Conservation (phyloP, 257 asterid genomes). For the Misopates orontium region DNA sequence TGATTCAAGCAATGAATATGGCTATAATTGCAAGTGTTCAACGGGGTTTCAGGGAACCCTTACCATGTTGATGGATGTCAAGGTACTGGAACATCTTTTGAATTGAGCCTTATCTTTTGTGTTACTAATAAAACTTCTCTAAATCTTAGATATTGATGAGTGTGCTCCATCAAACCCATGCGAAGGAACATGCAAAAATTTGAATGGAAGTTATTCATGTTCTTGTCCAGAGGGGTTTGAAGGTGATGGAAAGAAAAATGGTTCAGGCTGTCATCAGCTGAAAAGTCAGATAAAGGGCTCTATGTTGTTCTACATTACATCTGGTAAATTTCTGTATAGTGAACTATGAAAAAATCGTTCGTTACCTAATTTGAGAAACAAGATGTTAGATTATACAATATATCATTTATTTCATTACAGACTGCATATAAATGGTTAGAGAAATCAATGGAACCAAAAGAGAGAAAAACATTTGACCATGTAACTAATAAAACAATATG, state of each 20-base stretch:
- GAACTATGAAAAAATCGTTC: too few relatives aligned
- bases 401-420: background rate
- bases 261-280: background rate
- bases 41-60: slow-evolving; percentile 43
- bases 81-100: slow-evolving; percentile 24
- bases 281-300: background rate
- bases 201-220: slow-evolving; percentile 10
- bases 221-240: slow-evolving; percentile 20
- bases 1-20: slow-evolving; percentile 25
- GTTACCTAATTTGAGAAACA: too few relatives aligned
- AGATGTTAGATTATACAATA: too few relatives aligned
- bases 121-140: too few relatives aligned
- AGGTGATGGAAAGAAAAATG: slow-evolving; percentile 5
- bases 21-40: slow-evolving; percentile 33
- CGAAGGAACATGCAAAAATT: slow-evolving; percentile 4
- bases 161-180: background rate
- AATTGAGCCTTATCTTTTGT: too few relatives aligned
- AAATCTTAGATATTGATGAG: slow-evolving; percentile 32
- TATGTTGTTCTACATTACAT: too few relatives aligned
- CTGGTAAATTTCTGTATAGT: too few relatives aligned
- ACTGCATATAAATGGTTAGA: slow-evolving; percentile 16
- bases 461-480: slow-evolving; percentile 6
- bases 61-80: slow-evolving; percentile 41
- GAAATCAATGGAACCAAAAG: slow-evolving; percentile 25
- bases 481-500: background rate